phyloP scores from a whole-genome alignment of 73 alveolate genomes.

The Uronychia setigera region DNA sequence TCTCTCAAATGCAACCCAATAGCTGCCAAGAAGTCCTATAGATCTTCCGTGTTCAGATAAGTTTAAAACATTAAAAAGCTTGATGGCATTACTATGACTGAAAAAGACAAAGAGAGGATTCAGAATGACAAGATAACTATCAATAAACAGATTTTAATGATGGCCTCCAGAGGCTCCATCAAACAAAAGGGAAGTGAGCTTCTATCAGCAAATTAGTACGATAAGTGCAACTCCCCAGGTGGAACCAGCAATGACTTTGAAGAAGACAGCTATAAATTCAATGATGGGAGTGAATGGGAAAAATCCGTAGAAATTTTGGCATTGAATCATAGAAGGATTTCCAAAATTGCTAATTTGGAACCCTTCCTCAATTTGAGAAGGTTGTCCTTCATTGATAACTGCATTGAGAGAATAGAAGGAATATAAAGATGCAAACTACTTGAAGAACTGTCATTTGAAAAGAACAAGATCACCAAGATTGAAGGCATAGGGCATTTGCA shows the following conservation, averaged over 20 bases:
- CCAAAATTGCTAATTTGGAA: conserved; percentile 59
- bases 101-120: conserved; percentile 55
- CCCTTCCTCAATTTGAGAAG: conserved; percentile 60
- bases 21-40: conserved; percentile 60
- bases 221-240: not conserved
- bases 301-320: conserved; percentile 51
- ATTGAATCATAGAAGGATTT: conserved; percentile 57
- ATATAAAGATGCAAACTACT: conserved; percentile 76
- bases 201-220: not conserved
- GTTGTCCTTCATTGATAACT: conserved; percentile 82
- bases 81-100: conserved; percentile 51
- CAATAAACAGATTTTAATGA: conserved; percentile 23
- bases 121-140: conserved; percentile 12
- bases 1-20: conserved; percentile 74
- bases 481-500: conserved; percentile 68
- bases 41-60: conserved; percentile 45
- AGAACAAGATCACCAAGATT: conserved; percentile 82
- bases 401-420: conserved; percentile 79
- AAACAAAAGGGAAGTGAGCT: not conserved
- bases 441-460: conserved; percentile 89
- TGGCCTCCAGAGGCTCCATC: conserved; percentile 29
- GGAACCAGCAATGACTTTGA: not conserved
- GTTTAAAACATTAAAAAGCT: conserved; percentile 42
- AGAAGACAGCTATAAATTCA: conserved; percentile 1
- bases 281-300: conserved; percentile 56